Conservation (phyloP, 2,329 filamentous ascomycete species). For the Alternaria infectoria region DNA sequence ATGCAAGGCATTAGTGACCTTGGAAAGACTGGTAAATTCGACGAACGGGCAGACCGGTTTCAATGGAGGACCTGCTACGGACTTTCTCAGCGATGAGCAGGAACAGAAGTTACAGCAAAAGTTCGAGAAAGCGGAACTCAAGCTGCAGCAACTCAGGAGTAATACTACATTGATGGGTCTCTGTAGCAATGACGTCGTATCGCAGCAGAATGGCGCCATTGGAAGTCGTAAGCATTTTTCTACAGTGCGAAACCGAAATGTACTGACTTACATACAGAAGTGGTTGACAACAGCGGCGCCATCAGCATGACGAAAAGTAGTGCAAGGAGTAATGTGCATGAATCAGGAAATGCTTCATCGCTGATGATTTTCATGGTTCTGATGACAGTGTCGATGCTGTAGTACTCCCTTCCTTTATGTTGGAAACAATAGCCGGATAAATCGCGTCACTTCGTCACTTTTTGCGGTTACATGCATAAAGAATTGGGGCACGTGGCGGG, state of each 20-base stretch:
- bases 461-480: neutral
- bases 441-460: neutral
- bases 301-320: constrained; percentile 9
- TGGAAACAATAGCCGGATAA: neutral
- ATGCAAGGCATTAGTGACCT: constrained; percentile 28
- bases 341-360: neutral
- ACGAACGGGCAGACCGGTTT: constrained; percentile 29
- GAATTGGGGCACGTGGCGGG: neutral
- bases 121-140: constrained; percentile 30
- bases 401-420: neutral
- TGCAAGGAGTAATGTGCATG: neutral
- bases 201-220: constrained; percentile 14
- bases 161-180: constrained; percentile 36
- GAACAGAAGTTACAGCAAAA: constrained; percentile 30
- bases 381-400: neutral
- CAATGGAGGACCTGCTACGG: constrained; percentile 17
- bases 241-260: neutral
- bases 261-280: constrained; percentile 7
- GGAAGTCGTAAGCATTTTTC: neutral
- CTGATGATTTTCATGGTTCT: neutral
- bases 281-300: constrained; percentile 16
- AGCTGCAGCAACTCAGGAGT: constrained; percentile 27
- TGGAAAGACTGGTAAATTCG: constrained; percentile 27
- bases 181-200: constrained; percentile 11
- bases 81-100: constrained; percentile 30